Evolutionary conservation across 257 asterid species (phyloP), one percentile per base, ranked within the genome.

Genomic region (Nicotiana paniculata): DNA sequence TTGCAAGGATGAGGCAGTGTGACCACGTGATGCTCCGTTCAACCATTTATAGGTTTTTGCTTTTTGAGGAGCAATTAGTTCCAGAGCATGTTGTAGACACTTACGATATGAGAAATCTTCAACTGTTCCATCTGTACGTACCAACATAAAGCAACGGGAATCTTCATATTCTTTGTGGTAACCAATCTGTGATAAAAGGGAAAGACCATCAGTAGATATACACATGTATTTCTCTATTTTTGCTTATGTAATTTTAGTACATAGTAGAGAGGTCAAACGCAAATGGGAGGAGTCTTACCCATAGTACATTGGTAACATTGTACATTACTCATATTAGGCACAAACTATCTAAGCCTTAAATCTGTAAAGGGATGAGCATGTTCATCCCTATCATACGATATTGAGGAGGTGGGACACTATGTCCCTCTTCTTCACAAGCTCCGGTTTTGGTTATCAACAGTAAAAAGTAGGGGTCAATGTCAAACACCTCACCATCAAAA

Each of bases 21-120:
- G 58, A 53, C 58, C 58, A 10, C 58, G 15, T 13, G 66, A 46
- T 57, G 63, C 53, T 33, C 88, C 82, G 12, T 64, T 83, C 13
- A 87, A 61, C 90, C 89, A 88, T 83, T 37, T 83, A 63, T 90
- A 84, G 5, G 84, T 64, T 69, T 85, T 88, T 10, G 90, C 91
- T 86, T 81, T 89, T 3, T 86, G 72, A 13, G 97, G 95, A n/a
- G 89, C 87, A 6, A 91, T 84, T 32, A 87, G 48, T 87, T 90
- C 87, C 33, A 91, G 81, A 68, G 97, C 97, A 58, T 86, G 87
- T 77, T 86, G 86, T 6, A 96, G 84, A 81, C 97, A 92, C 87
- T 96, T 96, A 88, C 88, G 90, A 68, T 94, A 96, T 3, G 99
- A 96, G 69, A 96, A 93, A 84, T 96, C 99, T 84, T 93, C 99